Evolutionary conservation across 495 filamentous ascomycete species (phyloP).

Genomic region (Penicillium verhagenii): DNA sequence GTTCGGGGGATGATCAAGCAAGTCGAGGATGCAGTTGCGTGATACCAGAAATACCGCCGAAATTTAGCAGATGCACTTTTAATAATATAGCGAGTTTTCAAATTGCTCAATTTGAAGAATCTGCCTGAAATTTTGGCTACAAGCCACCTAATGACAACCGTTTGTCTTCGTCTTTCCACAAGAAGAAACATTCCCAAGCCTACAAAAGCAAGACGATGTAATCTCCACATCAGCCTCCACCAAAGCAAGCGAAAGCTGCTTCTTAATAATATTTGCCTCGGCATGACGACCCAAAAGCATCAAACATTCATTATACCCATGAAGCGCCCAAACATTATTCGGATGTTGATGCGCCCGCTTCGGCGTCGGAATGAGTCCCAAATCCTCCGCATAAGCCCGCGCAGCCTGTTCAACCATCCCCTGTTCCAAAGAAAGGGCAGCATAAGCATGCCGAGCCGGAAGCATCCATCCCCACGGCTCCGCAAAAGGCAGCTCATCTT

Average conservation of each 20-base stretch:
- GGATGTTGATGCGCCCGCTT: conserved; percentile 59
- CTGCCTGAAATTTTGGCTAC: no score
- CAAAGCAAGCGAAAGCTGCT: conserved; percentile 49
- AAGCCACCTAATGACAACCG: no score
- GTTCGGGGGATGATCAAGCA: conserved; percentile 25
- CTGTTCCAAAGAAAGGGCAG: conserved; percentile 62
- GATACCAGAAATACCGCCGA: no score
- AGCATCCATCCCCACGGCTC: conserved; percentile 75
- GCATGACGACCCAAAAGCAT: conserved; percentile 42
- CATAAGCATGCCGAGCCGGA: conserved; percentile 63
- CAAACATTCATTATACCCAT: conserved; percentile 65
- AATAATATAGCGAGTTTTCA: no score
- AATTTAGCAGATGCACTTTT: no score
- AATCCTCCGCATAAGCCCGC: conserved; percentile 57
- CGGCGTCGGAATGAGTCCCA: conserved; percentile 54
- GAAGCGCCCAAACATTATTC: conserved; percentile 68
- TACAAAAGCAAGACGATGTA: conserved; percentile 61
- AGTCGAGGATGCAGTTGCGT: conserved; percentile 17
- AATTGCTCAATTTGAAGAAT: no score
- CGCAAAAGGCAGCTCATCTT: conserved; percentile 59
- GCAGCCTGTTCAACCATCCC: conserved; percentile 53
- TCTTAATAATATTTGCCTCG: conserved; percentile 51
- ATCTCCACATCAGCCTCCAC: conserved; percentile 60
- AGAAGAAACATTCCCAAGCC: conserved; percentile 24
- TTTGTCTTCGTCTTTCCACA: conserved; percentile 7